A percentile compares a stretch with the other conserved stretches of the same genome.
Evolutionary conservation across 192 early-diverging fungal genomes (phyloP).

Genomic region (Piromyces finnis): DNA sequence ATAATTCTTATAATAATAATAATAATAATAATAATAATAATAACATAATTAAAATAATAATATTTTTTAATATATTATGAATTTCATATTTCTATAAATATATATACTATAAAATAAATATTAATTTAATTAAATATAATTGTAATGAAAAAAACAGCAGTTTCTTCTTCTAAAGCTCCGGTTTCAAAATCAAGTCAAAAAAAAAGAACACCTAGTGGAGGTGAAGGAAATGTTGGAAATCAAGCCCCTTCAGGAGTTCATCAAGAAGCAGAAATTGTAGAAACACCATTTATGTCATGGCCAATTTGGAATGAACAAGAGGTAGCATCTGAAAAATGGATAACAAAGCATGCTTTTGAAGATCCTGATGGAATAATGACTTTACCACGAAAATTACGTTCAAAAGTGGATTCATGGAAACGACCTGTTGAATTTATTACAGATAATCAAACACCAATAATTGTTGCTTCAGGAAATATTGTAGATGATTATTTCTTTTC

Average conservation of each 20-base stretch:
- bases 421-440: conserved; percentile 12
- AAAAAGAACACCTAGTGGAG: background rate
- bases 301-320: conserved; percentile 42
- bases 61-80: too few relatives aligned
- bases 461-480: conserved; percentile 9
- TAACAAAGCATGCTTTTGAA: conserved; percentile 34
- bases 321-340: conserved; percentile 33
- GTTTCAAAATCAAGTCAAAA: background rate
- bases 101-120: too few relatives aligned
- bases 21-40: too few relatives aligned
- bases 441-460: conserved; percentile 12
- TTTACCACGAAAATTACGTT: conserved; percentile 13
- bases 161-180: background rate
- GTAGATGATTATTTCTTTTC: conserved; percentile 12
- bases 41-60: too few relatives aligned
- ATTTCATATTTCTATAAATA: too few relatives aligned
- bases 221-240: background rate
- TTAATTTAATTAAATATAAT: too few relatives aligned
- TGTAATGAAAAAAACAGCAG: background rate
- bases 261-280: background rate
- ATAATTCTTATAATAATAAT: too few relatives aligned
- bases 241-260: background rate
- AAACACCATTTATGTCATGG: conserved; percentile 19
- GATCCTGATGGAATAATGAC: conserved; percentile 21
- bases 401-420: conserved; percentile 14